Conservation (phyloP, 139 green algal genomes). For the Chlamydomonas sphaeroides region DNA sequence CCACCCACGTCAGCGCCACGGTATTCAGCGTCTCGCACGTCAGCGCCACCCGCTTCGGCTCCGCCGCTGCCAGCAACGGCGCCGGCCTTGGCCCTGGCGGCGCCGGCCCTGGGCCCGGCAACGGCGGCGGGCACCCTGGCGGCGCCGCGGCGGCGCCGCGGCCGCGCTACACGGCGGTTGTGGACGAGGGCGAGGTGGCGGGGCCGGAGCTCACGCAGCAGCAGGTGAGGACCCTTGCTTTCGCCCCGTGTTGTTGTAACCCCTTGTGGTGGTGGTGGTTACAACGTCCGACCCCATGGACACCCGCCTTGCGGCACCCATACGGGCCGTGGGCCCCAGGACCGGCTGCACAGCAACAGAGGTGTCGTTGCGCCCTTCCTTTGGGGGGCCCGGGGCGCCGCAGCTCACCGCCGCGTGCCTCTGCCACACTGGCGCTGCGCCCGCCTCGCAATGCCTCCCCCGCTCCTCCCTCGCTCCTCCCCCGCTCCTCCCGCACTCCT, state of each 20-base stretch:
- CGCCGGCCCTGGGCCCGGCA: no score
- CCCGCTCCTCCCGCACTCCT: neutral
- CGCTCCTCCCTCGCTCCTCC: neutral
- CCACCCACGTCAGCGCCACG: constrained; percentile 15
- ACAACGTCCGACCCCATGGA: no score
- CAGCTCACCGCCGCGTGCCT: no score
- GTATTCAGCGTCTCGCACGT: no score
- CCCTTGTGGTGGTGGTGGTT: no score
- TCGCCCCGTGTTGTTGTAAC: no score
- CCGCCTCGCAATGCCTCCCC: neutral
- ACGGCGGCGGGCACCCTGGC: neutral
- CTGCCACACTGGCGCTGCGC: no score
- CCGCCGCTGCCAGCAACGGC: neutral
- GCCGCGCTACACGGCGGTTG: neutral
- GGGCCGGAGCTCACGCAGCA: constrained; percentile 43
- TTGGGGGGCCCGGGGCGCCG: no score
- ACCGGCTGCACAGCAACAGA: no score
- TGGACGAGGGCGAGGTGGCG: constrained; percentile 35
- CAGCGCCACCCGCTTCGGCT: neutral
- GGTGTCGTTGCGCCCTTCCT: no score
- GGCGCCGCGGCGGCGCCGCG: neutral
- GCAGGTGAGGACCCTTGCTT: constrained; percentile 49
- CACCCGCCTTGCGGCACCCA: no score
- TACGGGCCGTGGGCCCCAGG: no score
- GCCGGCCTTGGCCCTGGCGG: neutral